Conservation (phyloP, 2,329 filamentous ascomycete species). For the Fusarium sp. region DNA sequence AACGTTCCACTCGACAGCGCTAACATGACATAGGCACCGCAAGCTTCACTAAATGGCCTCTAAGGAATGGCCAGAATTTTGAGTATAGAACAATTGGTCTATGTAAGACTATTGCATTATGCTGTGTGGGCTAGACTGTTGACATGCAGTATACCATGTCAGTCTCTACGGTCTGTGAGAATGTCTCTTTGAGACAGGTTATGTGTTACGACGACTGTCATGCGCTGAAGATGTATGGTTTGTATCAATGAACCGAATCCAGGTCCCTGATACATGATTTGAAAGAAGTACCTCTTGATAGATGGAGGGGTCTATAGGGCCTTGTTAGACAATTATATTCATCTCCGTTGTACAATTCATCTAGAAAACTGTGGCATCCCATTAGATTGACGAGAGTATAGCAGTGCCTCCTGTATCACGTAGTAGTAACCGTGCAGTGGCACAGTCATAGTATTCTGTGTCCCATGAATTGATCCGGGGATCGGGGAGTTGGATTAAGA, state of each 20-base stretch:
- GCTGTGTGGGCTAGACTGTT: background rate
- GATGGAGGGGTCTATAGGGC: background rate
- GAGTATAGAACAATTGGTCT: background rate
- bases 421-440: background rate
- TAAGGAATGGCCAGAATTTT: background rate
- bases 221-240: background rate
- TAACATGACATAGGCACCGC: conserved; percentile 39
- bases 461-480: background rate
- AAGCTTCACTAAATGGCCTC: conserved; percentile 20
- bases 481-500: background rate
- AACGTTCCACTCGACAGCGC: background rate
- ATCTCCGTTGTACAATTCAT: background rate
- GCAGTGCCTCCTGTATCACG: background rate
- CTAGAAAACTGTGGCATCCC: background rate
- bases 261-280: background rate
- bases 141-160: background rate
- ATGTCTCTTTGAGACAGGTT: background rate
- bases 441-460: background rate
- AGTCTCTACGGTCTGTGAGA: background rate
- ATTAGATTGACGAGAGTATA: background rate
- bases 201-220: background rate
- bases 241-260: background rate
- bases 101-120: background rate
- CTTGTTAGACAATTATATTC: background rate
- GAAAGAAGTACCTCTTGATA: conserved; percentile 9